These are phyloP conservation scores for Pythium phragmitis DNA, from an alignment of 352 stramenopile species.

Conservation along the genomic window DNA sequence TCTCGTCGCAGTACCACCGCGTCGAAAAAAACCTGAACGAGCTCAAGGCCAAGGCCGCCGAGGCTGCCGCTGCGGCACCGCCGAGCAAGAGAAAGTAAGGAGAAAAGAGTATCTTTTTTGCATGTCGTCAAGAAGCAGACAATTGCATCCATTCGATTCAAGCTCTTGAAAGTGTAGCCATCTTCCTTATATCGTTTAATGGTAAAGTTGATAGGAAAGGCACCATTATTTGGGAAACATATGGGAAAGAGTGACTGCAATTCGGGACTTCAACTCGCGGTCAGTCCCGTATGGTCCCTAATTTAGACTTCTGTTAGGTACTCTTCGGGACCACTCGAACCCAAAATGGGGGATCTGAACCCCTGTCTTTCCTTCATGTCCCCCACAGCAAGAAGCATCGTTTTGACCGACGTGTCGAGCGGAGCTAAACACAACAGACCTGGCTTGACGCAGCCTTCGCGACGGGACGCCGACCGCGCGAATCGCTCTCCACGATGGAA, in stretches of 20 bases:
- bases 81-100: conserved; percentile 48
- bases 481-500: conserved; percentile 16
- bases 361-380: conserved; percentile 11
- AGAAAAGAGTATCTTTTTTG: background rate
- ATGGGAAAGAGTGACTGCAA: background rate
- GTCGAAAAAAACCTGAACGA: conserved; percentile 58
- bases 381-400: conserved; percentile 1
- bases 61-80: conserved; percentile 40
- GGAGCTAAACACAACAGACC: conserved; percentile 10
- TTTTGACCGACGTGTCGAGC: conserved; percentile 23
- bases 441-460: background rate
- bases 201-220: conserved; percentile 12
- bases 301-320: conserved; percentile 10
- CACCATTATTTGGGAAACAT: conserved; percentile 1
- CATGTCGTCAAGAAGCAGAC: conserved; percentile 4
- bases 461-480: background rate
- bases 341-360: background rate
- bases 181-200: conserved; percentile 3
- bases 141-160: conserved; percentile 6
- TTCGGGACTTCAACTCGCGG: conserved; percentile 4
- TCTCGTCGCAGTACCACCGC: conserved; percentile 55
- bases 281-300: background rate
- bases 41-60: conserved; percentile 48
- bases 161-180: conserved; percentile 14
- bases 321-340: conserved; percentile 16